Conservation (phyloP, 2,329 filamentous ascomycete species). For the Monosporascus sp. region DNA sequence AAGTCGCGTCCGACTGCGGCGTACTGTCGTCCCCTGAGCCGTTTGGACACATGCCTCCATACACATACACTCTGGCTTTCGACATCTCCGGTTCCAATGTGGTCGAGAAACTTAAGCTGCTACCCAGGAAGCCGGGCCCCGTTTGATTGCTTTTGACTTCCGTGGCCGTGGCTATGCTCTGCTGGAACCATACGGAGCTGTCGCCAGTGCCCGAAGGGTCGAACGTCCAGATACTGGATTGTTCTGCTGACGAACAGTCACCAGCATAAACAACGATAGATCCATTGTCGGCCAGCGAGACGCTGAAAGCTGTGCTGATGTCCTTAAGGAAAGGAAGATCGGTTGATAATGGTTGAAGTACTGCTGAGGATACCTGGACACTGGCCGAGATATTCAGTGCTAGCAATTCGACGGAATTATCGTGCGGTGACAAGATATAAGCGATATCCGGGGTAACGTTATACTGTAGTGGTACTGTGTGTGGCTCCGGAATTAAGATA, state of each 20-base stretch:
- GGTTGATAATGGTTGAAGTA: slow-evolving; percentile 46
- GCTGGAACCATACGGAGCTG: slow-evolving; percentile 38
- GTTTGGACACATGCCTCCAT: slow-evolving; percentile 86
- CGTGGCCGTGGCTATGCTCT: slow-evolving; percentile 18
- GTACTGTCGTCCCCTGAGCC: slow-evolving; percentile 34
- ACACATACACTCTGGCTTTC: slow-evolving; percentile 61
- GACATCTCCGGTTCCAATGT: slow-evolving; percentile 48
- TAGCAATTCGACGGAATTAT: slow-evolving; percentile 47
- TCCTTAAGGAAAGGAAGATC: slow-evolving; percentile 58
- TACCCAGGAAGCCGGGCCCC: slow-evolving; percentile 48
- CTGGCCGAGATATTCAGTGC: slow-evolving; percentile 60
- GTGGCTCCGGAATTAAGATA: slow-evolving; percentile 53
- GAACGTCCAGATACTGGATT: slow-evolving; percentile 64
- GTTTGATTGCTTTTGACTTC: slow-evolving; percentile 21
- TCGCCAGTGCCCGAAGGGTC: slow-evolving; percentile 37
- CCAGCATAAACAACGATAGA: slow-evolving; percentile 71
- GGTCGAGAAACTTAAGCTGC: slow-evolving; percentile 62
- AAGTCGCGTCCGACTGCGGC: slow-evolving; percentile 68
- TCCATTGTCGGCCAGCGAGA: slow-evolving; percentile 62
- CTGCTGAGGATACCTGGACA: slow-evolving; percentile 41
- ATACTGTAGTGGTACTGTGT: slow-evolving; percentile 33
- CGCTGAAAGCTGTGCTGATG: slow-evolving; percentile 56
- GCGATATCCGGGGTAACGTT: slow-evolving; percentile 41
- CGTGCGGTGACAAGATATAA: slow-evolving; percentile 64
- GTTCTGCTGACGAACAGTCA: slow-evolving; percentile 54